Conservation (phyloP, 2,329 filamentous ascomycete species). For the Fusarium albosuccineum region DNA sequence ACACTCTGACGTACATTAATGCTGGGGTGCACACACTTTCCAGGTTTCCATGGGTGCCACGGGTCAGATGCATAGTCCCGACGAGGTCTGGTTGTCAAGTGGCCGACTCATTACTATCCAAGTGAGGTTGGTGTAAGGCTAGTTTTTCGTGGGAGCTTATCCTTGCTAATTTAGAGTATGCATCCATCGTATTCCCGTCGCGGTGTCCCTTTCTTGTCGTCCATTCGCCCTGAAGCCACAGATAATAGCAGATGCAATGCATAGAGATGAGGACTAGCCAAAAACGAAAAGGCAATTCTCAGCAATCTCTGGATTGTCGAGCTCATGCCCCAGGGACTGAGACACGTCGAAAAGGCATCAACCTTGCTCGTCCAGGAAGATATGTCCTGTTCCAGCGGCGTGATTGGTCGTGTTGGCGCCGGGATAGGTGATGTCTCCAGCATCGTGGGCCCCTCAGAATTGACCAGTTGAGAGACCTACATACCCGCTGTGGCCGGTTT, state of each 20-base stretch:
- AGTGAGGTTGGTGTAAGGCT: no score
- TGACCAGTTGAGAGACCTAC: slow-evolving; percentile 47
- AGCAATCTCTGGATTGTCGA: slow-evolving; percentile 8
- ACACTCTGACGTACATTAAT: slow-evolving; percentile 30
- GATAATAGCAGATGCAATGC: not conserved
- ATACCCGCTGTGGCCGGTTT: slow-evolving; percentile 45
- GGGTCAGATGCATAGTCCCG: slow-evolving; percentile 7
- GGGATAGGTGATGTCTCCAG: slow-evolving; percentile 45
- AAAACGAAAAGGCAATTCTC: slow-evolving; percentile 8
- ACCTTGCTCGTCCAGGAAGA: slow-evolving; percentile 34
- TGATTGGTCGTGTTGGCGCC: slow-evolving; percentile 56
- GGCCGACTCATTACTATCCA: not conserved
- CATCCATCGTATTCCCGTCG: no score
- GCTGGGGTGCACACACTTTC: slow-evolving; percentile 31
- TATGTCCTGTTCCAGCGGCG: slow-evolving; percentile 27
- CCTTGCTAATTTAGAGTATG: no score
- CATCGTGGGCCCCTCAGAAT: slow-evolving; percentile 39
- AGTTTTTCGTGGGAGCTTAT: no score
- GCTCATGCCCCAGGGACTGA: slow-evolving; percentile 25
- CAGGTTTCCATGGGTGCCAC: slow-evolving; percentile 13
- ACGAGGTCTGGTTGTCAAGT: slow-evolving; percentile 1
- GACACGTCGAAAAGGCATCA: slow-evolving; percentile 36
- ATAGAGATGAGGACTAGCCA: slow-evolving; percentile 2
- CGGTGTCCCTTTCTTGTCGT: no score
- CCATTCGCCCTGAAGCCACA: no score